Percentiles rank a stretch among this genome's conserved stretches.
Evolutionary conservation across 371 early-diverging fungal genomes (phyloP).

Genomic region (Syncephalastrum contaminatum): DNA sequence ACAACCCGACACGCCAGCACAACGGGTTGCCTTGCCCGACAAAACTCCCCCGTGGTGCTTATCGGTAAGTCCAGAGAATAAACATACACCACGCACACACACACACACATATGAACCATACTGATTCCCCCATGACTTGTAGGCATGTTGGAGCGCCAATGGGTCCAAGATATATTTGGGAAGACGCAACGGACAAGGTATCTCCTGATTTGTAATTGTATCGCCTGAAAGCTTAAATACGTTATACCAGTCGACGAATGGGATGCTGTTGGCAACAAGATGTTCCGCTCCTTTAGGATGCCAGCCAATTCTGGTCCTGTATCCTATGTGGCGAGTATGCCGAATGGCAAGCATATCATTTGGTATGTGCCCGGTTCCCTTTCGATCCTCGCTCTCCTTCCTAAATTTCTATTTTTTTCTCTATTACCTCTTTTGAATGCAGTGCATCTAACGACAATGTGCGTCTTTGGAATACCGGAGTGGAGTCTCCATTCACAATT

Average conservation of each 20-base stretch:
- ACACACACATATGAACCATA: neutral
- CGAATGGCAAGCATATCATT: slow-evolving; percentile 79
- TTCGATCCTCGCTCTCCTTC: neutral
- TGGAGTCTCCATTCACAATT: slow-evolving; percentile 41
- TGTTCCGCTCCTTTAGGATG: slow-evolving; percentile 73
- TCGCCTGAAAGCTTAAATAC: slow-evolving; percentile 1
- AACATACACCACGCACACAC: neutral
- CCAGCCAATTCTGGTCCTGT: slow-evolving; percentile 93
- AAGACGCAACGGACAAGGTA: slow-evolving; percentile 77
- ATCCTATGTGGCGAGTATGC: slow-evolving; percentile 71
- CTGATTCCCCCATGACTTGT: neutral
- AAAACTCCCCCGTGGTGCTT: slow-evolving; percentile 89
- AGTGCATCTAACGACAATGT: slow-evolving; percentile 93
- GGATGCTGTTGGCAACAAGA: slow-evolving; percentile 69
- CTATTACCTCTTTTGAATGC: neutral
- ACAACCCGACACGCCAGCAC: slow-evolving; percentile 53
- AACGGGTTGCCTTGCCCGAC: slow-evolving; percentile 58
- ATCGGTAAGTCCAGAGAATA: slow-evolving; percentile 52
- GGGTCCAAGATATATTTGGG: slow-evolving; percentile 76
- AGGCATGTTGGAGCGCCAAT: slow-evolving; percentile 87
- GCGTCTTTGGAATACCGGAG: slow-evolving; percentile 79
- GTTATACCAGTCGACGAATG: slow-evolving; percentile 80
- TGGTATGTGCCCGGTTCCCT: slow-evolving; percentile 58
- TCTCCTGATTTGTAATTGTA: neutral
- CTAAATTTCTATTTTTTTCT: slow-evolving; percentile 2